Evolutionary conservation across 2,329 filamentous ascomycete species (phyloP), one percentile per base, ranked within the genome.

Genomic region (Xylariaceae sp.): DNA sequence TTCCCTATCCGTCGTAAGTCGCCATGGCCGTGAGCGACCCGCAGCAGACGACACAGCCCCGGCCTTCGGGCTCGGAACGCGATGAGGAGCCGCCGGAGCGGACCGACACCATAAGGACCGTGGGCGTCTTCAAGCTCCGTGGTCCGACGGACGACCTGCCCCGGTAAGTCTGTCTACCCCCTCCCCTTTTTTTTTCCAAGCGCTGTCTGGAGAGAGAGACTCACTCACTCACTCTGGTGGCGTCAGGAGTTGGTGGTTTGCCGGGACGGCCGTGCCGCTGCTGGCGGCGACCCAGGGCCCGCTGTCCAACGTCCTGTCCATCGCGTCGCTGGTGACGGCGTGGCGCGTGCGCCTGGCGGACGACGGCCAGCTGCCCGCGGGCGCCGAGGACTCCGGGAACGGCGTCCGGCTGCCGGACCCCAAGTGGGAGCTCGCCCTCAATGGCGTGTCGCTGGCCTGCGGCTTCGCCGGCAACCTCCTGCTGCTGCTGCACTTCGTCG

Each of bases 201-300:
- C n/a, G n/a, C 16, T 34, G 17, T 34, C 31, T 24, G 26, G 29
- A 22, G 6, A 15, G 5, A 28, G 37, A 29, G 24, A 31, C 19
- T 31, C 37, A 30, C 11, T 14, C 19, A 30, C 28, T 30, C 19
- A 30, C 14, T n/a, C n/a, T n/a, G n/a, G n/a, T n/a, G n/a, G n/a
- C n/a, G 13, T 11, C 29, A 38, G 36, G 26, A 33, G 23, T 18
- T 38, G 36, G 36, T 38, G 36, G 36, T 38, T 38, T 27, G 36
- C 31, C 8, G 34, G 31, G 18, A 38, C 31, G 2, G 36, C 36
- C n/a, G 36, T 38, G 12, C 31, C 36, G 9, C 16, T 38, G 8
- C 27, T 38, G 21, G 36, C 31, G 12, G 36, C 31, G 10, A 38
- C 36, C n/a, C 36, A 38, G 16, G 36, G 31, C n/a, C 27, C 32